These are phyloP conservation scores for Backusella australiensis DNA, from an alignment of 192 early-diverging fungal genomes.

Conservation along the genomic window DNA sequence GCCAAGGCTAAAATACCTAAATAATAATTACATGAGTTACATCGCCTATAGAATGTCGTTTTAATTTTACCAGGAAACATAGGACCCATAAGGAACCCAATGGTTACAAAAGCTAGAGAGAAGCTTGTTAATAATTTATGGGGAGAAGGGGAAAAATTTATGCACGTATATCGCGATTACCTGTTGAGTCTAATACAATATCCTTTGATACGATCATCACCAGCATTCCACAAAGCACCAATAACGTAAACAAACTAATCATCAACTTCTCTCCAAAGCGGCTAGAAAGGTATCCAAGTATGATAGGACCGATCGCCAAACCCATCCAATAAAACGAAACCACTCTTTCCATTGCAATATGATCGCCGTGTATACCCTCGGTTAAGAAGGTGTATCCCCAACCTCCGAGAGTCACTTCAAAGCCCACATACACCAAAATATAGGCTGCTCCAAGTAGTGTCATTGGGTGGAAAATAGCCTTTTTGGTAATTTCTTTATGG, in stretches of 20 bases:
- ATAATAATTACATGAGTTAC: no score
- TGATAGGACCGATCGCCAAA: slow-evolving; percentile 24
- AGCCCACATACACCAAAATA: slow-evolving; percentile 36
- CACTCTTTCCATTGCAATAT: slow-evolving; percentile 20
- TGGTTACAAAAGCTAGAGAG: slow-evolving; percentile 1
- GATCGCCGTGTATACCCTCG: slow-evolving; percentile 23
- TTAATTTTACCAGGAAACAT: slow-evolving; percentile 17
- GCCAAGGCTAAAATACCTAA: slow-evolving; percentile 20
- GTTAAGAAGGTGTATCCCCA: slow-evolving; percentile 37
- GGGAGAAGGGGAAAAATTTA: not conserved
- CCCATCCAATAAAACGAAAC: slow-evolving; percentile 35
- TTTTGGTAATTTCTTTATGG: not conserved
- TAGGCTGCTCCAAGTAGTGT: slow-evolving; percentile 28
- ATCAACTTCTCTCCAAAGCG: slow-evolving; percentile 35
- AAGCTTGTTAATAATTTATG: no score
- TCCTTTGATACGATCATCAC: slow-evolving; percentile 1
- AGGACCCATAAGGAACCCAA: slow-evolving; percentile 26
- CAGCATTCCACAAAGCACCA: slow-evolving; percentile 8
- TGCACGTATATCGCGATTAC: slow-evolving; percentile 1
- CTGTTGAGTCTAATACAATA: slow-evolving; percentile 17
- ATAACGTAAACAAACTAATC: slow-evolving; percentile 13
- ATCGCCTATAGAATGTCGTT: no score
- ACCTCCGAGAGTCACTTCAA: slow-evolving; percentile 37
- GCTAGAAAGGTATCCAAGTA: slow-evolving; percentile 32
- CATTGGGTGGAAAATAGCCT: slow-evolving; percentile 18